phyloP scores from a whole-genome alignment of 495 filamentous ascomycete genomes.

The Xylaria cubensis region DNA sequence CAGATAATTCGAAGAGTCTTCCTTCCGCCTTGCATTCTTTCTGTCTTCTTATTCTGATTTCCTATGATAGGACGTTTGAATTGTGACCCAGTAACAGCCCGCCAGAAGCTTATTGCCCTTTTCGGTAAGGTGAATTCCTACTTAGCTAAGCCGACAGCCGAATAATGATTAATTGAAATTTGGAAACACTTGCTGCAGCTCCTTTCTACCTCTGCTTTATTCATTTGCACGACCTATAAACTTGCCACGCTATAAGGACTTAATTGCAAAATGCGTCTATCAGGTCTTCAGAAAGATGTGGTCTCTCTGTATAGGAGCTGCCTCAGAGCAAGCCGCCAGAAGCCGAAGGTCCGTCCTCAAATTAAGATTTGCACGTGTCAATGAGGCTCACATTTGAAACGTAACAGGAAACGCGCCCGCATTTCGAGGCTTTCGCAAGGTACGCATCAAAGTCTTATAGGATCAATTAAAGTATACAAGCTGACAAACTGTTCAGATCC shows the following conservation, averaged over 20 bases:
- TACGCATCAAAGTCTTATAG: slow-evolving; percentile 27
- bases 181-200: not conserved
- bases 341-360: slow-evolving; percentile 69
- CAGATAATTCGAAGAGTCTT: not conserved
- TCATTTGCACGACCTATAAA: not conserved
- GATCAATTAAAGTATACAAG: not conserved
- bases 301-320: slow-evolving; percentile 85
- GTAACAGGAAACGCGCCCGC: slow-evolving; percentile 43
- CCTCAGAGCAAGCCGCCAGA: slow-evolving; percentile 78
- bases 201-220: not conserved
- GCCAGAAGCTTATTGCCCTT: not conserved
- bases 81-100: not conserved
- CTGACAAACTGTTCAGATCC: slow-evolving; percentile 50
- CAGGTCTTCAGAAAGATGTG: slow-evolving; percentile 92
- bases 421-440: slow-evolving; percentile 53
- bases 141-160: not conserved
- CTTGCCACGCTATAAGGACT: not conserved
- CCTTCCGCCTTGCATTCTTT: not conserved
- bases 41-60: not conserved
- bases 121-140: slow-evolving; percentile 7
- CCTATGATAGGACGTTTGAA: not conserved
- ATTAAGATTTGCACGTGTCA: not conserved
- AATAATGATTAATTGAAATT: not conserved
- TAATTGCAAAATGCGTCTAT: slow-evolving; percentile 61
- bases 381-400: not conserved